Base-by-base conservation (phyloP, 331 rosid genomes). In the Prunus yedoensis region DNA sequence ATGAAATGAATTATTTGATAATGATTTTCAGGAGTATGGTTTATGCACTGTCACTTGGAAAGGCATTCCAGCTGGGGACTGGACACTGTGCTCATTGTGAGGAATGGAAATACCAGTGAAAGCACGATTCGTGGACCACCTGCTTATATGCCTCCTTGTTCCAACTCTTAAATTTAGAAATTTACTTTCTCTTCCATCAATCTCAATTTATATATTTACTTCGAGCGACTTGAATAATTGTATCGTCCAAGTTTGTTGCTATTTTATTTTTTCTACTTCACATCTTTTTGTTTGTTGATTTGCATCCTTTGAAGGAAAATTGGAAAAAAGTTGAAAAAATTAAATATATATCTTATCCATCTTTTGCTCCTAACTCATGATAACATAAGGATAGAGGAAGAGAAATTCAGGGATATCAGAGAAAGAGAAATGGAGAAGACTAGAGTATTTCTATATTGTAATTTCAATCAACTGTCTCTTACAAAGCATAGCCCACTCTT, bases 11-110 rank as follows among this genome's bases (percentile, higher is more conserved):
- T 2, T 3, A 2, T 14, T 8, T 63, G 18, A 25, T 71, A 2
- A 21, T 71, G 43, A 58, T 38, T 56, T 30, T 15, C 74, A 79
- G 82, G 78, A 21, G 82, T 79, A 6, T 79, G 74, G 74, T 79
- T 79, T 73, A 45, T 73, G 82, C 82, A 79, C 3, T 73, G 82
- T 71, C 82, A 79, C 73, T 54, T 73, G 38, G 78, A 79, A 30
- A 51, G 74, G 1, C 74, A 79, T 57, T 6, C 62, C 9, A 64
- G 74, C 38, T 79, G 74, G 82, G 82, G 82, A 8, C 73, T 79
- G 78, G 69, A 32, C 61, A 66, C 63, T 0, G 78, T 65, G 52
- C 4, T 79, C 59, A 73, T 79, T 27, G 74, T 79, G 74, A 16
- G 56, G 54, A 73, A 79, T 72, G 82, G 78, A 23, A 49, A 59